Evolutionary conservation across 768 basidiomycete species (phyloP), one percentile per base, ranked within the genome.

Genomic region (Crucibulum laeve): DNA sequence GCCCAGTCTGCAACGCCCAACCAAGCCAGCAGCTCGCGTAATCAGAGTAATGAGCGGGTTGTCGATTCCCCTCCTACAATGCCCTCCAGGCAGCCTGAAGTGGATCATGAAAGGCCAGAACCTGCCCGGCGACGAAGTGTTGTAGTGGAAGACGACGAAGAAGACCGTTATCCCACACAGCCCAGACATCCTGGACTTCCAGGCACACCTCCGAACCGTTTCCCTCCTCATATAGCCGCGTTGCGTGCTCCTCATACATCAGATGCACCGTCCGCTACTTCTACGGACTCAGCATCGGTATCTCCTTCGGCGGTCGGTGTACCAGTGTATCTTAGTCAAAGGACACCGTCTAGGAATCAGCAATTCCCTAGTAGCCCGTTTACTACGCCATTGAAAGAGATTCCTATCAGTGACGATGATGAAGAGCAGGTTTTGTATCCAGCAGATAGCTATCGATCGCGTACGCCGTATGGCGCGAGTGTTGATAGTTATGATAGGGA

Each of bases 291-390:
- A 19, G 61, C 59, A 18, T 48, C 64, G 13, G 59, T 55, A n/a
- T 68, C 64, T 10, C 35, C 35, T 8, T 14, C 35, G 8, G 66
- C 57, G n/a, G 54, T 69, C 14, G 68, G 69, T 32, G 71, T 81
- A 8, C 78, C 84, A 3, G 51, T 77, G 21, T 80, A 74, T 67
- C 63, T 56, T 44, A 65, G 56, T 45, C 67, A 58, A 51, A 73
- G 63, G 47, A 66, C 72, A 4, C 71, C 76, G 13, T 77, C 79
- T 21, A 70, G 76, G 46, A 76, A 75, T 45, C 86, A 87, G 40
- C 43, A 61, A 11, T 81, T 82, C 60, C 77, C 82, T 4, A 77
- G 71, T 22, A 90, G 84, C 57, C 85, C 87, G 11, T 88, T 87
- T 53, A 76, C 75, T 8, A 80, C 80, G 2, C 88, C 86, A 0